Conservation (phyloP, 1,139 yeast species). For the Wickerhamiella pararugosa region DNA sequence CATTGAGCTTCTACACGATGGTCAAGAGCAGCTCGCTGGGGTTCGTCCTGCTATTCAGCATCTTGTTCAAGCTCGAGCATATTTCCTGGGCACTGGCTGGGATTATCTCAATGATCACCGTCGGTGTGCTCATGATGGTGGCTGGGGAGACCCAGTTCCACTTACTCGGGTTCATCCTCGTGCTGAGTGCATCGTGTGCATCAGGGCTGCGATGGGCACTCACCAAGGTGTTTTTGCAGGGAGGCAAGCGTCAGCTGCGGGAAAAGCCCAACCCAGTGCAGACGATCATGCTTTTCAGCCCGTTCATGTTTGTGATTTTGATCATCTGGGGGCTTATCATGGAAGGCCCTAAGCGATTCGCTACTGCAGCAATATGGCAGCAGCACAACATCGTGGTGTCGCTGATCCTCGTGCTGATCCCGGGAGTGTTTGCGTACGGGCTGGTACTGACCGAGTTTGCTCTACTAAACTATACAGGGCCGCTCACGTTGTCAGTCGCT, state of each 20-base stretch:
- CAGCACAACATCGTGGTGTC: constrained; percentile 41
- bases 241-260: constrained; percentile 12
- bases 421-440: constrained; percentile 76
- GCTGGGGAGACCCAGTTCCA: constrained; percentile 32
- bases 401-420: constrained; percentile 45
- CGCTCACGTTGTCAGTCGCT: constrained; percentile 73
- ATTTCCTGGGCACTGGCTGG: constrained; percentile 49
- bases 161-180: constrained; percentile 52
- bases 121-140: constrained; percentile 77
- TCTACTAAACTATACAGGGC: constrained; percentile 66
- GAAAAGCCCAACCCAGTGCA: constrained; percentile 47
- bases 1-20: constrained; percentile 84
- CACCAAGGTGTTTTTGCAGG: constrained; percentile 64
- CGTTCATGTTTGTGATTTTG: constrained; percentile 58
- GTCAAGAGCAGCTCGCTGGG: constrained; percentile 74
- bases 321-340: constrained; percentile 43
- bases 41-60: constrained; percentile 77
- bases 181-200: constrained; percentile 60
- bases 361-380: constrained; percentile 46
- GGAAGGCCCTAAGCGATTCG: constrained; percentile 50
- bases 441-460: constrained; percentile 87
- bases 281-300: constrained; percentile 72
- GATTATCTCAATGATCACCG: constrained; percentile 64
- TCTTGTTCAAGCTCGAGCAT: constrained; percentile 59
- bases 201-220: constrained; percentile 93